These are phyloP conservation scores for Daldinia childiae DNA, from an alignment of 495 filamentous ascomycete species.

Conservation along the genomic window DNA sequence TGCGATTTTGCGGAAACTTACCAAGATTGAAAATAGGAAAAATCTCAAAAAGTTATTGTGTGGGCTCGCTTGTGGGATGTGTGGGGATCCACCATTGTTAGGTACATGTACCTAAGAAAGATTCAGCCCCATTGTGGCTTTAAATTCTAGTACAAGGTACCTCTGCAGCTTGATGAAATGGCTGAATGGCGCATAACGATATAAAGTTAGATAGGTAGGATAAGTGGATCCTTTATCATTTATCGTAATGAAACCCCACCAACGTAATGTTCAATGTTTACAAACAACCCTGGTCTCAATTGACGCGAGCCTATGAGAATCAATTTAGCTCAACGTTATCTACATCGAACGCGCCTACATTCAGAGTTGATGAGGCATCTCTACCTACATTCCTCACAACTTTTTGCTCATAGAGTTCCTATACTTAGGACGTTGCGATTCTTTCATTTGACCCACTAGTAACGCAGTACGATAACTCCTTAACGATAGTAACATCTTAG, in stretches of 20 bases:
- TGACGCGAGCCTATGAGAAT: constrained; percentile 9
- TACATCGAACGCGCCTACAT: neutral
- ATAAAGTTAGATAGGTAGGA: neutral
- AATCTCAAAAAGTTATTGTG: constrained; percentile 46
- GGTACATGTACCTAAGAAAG: neutral
- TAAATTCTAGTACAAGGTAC: neutral
- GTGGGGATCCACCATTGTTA: constrained; percentile 19
- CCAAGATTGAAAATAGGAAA: constrained; percentile 43
- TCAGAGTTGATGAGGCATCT: constrained; percentile 7
- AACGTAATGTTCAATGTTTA: constrained; percentile 10
- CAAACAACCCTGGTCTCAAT: constrained; percentile 7
- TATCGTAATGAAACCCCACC: neutral
- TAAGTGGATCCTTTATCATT: neutral
- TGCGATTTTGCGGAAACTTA: constrained; percentile 36
- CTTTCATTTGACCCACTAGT: neutral
- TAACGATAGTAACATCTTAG: neutral
- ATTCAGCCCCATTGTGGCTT: constrained; percentile 33
- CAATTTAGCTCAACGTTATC: constrained; percentile 14
- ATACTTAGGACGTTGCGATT: neutral
- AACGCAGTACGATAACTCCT: neutral
- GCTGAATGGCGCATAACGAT: neutral
- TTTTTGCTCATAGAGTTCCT: neutral
- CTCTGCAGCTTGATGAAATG: neutral
- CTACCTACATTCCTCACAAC: neutral
- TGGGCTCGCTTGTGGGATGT: constrained; percentile 44